Evolutionary conservation across 495 filamentous ascomycete genomes (phyloP).

Genomic region (Xylaria venustula): DNA sequence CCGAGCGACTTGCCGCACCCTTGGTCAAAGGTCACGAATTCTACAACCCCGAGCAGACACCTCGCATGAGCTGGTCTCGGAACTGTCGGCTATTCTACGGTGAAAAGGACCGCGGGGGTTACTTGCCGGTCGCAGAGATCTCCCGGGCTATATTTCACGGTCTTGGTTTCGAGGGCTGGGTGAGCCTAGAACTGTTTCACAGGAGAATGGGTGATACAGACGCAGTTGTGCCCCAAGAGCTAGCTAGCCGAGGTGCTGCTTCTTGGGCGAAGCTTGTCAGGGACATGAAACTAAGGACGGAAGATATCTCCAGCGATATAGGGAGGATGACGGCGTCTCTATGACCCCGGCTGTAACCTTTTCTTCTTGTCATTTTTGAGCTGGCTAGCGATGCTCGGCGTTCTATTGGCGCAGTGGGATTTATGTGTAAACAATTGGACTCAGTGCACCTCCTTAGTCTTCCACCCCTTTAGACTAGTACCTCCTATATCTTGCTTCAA

Average conservation of each 20-base stretch:
- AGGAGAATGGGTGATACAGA: slow-evolving; percentile 56
- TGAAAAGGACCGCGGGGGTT: slow-evolving; percentile 67
- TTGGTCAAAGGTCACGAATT: slow-evolving; percentile 63
- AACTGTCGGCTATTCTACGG: slow-evolving; percentile 77
- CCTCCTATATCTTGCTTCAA: too few species aligned
- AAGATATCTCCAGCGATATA: slow-evolving; percentile 14
- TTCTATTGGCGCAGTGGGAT: not conserved
- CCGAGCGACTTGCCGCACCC: slow-evolving; percentile 59
- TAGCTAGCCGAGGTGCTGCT: slow-evolving; percentile 62
- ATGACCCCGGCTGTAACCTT: not conserved
- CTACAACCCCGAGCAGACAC: slow-evolving; percentile 60
- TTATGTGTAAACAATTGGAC: not conserved
- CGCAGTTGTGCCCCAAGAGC: slow-evolving; percentile 54
- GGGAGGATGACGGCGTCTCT: slow-evolving; percentile 7
- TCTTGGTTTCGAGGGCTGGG: slow-evolving; percentile 70
- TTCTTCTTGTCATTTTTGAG: not conserved
- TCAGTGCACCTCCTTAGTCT: not conserved
- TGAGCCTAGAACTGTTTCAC: slow-evolving; percentile 79
- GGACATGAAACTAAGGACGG: slow-evolving; percentile 52
- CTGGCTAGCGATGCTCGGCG: not conserved
- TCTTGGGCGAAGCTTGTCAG: slow-evolving; percentile 61
- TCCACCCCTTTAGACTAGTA: too few species aligned
- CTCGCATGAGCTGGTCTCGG: slow-evolving; percentile 77
- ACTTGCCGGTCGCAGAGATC: slow-evolving; percentile 67
- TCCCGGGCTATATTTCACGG: slow-evolving; percentile 60